A percentile compares a stretch with the other conserved stretches of the same genome.
These are phyloP conservation scores for Leucosporidium creatinivorum DNA, from an alignment of 768 basidiomycete genomes.

Conservation along the genomic window DNA sequence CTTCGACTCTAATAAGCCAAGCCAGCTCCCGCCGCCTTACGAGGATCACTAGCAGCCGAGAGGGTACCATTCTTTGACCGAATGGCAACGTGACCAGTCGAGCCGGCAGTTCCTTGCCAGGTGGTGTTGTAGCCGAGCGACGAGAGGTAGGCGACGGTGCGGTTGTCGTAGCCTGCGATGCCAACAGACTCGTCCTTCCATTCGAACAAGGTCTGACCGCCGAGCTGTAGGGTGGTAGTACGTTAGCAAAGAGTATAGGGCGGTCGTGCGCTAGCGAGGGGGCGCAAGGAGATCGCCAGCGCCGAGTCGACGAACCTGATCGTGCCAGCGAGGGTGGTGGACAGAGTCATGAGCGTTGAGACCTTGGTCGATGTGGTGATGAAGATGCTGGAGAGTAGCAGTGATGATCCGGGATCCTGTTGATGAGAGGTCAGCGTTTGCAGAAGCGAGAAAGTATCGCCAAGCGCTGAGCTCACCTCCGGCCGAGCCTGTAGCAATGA, in stretches of 20 bases:
- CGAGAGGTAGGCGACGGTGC: slow-evolving; percentile 32
- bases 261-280: too few relatives aligned
- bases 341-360: slow-evolving; percentile 21
- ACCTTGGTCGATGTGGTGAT: slow-evolving; percentile 43
- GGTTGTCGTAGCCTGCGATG: slow-evolving; percentile 35
- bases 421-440: neutral
- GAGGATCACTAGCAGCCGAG: slow-evolving; percentile 35
- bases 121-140: slow-evolving; percentile 35
- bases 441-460: neutral
- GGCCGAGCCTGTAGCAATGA: slow-evolving; percentile 44
- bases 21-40: slow-evolving; percentile 26
- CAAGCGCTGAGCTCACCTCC: slow-evolving; percentile 37
- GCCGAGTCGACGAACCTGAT: slow-evolving; percentile 28
- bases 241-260: too few relatives aligned
- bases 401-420: slow-evolving; percentile 40
- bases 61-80: slow-evolving; percentile 29
- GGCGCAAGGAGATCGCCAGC: neutral
- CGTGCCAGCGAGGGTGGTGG: slow-evolving; percentile 37
- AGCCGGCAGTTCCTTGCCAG: slow-evolving; percentile 31
- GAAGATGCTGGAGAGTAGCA: slow-evolving; percentile 43
- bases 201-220: slow-evolving; percentile 34
- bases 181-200: slow-evolving; percentile 15
- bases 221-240: neutral
- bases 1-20: slow-evolving; percentile 11
- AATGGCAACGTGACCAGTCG: slow-evolving; percentile 36